Base-by-base conservation (phyloP, 441 rosid genomes). In the Euphorbia corollata region DNA sequence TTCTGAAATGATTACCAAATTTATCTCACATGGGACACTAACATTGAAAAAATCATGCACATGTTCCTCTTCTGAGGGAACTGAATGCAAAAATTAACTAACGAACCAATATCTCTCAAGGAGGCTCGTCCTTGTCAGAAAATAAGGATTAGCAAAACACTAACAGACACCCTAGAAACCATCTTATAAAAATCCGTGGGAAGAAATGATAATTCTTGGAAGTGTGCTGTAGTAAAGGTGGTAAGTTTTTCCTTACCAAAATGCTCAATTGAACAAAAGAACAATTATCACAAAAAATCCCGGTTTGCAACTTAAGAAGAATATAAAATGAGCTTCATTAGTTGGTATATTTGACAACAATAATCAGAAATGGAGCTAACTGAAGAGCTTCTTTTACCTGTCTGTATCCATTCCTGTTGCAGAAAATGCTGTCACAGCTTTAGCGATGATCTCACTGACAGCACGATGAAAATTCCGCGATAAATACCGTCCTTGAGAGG, bases 401-500 rank as follows among this genome's bases (percentile, higher is more conserved):
- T 90, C 72, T 9, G 98, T 92, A 76, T 95, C 99, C 58, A 90
- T 85, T 71, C 97, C 97, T 19, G 97, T 87, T 62, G 96, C 86
- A 73, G 90, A 70, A 82, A 90, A 87, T 65, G 92, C 95, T 54
- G 86, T 81, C 71, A 95, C 70, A 67, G 95, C 97, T 83, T 83
- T 95, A 38, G 85, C 71, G 68, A 92, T 90, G 68, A 92, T 90
- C 63, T 95, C 99, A 53, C 90, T 90, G 71, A 91, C 86, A 45
- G 84, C 97, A 47, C 98, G 80, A 59, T 87, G 91, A 83, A 95
- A 78, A 78, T 90, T 92, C 75, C 98, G 78, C n/a, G 99, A 95
- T 59, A 95, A 79, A 82, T 88, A 95, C 27, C 98, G 98, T 50
- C 99, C 97, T 87, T 90, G 98, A 71, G 93, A 85, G 68, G 99